Percentiles rank a stretch among this genome's conserved stretches.
Evolutionary conservation across 768 basidiomycete species (phyloP).

Genomic region (Pleurotus tuber-regium): DNA sequence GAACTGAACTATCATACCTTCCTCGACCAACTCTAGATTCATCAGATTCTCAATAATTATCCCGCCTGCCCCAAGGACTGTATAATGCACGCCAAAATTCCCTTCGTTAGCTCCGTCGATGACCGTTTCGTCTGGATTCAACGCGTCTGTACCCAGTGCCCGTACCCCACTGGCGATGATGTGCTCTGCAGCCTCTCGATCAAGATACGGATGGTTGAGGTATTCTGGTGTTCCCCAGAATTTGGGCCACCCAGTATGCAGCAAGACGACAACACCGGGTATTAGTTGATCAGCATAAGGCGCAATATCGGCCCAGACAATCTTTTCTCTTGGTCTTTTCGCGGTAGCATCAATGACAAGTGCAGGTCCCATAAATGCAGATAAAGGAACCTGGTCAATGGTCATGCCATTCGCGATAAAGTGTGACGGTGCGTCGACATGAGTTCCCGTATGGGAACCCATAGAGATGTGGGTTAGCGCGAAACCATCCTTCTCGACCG

Average conservation of each 20-base stretch:
- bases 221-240: conserved; percentile 51
- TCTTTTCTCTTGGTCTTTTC: conserved; percentile 40
- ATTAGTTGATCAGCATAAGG: conserved; percentile 33
- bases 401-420: conserved; percentile 57
- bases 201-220: conserved; percentile 64
- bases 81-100: conserved; percentile 55
- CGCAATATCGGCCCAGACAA: conserved; percentile 53
- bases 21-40: conserved; percentile 42
- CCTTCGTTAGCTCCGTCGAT: conserved; percentile 31
- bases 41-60: conserved; percentile 72
- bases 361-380: conserved; percentile 52
- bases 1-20: conserved; percentile 46
- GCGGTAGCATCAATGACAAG: conserved; percentile 53
- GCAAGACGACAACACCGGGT: conserved; percentile 45
- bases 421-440: conserved; percentile 77
- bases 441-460: conserved; percentile 75
- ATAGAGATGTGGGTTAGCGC: conserved; percentile 51
- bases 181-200: conserved; percentile 45
- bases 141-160: conserved; percentile 60
- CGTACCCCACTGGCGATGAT: conserved; percentile 51
- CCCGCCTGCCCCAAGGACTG: conserved; percentile 56
- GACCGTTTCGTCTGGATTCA: conserved; percentile 66
- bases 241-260: conserved; percentile 69
- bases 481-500: conserved; percentile 45
- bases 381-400: conserved; percentile 56